Conservation (phyloP, 495 filamentous ascomycete genomes). For the Neurospora discreta region DNA sequence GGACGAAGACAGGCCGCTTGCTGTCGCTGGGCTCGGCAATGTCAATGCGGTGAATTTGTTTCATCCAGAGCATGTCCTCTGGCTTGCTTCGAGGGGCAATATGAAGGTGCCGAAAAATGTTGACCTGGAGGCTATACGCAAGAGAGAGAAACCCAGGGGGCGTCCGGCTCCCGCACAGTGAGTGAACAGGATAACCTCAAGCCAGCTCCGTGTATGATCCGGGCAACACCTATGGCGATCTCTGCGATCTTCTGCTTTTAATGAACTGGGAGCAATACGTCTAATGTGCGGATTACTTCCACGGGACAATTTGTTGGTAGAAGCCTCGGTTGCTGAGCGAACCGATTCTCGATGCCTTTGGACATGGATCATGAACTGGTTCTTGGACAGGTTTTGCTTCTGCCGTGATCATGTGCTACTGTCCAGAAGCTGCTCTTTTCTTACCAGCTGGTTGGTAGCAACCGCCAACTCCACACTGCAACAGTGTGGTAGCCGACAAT, state of each 20-base stretch:
- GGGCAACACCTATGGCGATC: not conserved
- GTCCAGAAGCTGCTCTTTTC: not conserved
- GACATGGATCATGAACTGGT: not conserved
- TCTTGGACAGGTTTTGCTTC: not conserved
- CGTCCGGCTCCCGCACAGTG: not conserved
- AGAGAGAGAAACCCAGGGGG: not conserved
- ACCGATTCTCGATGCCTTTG: not conserved
- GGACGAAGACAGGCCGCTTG: slow-evolving; percentile 22
- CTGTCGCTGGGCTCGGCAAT: not conserved
- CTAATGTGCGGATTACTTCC: not conserved
- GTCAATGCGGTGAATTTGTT: not conserved
- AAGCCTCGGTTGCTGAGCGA: not conserved
- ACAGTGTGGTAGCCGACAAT: not conserved
- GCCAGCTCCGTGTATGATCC: not conserved
- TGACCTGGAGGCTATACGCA: slow-evolving; percentile 10
- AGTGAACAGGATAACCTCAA: not conserved
- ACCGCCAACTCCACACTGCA: not conserved
- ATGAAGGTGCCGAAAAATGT: slow-evolving; percentile 15
- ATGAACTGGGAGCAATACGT: not conserved
- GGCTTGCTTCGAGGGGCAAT: slow-evolving; percentile 27
- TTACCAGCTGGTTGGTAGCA: not conserved
- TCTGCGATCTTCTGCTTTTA: not conserved
- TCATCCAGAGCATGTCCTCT: slow-evolving; percentile 20
- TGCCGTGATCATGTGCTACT: not conserved
- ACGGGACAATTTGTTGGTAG: not conserved